Evolutionary conservation across 768 basidiomycete genomes (phyloP), one percentile per base, ranked within the genome.

Genomic region (Psilocybe azurescens): DNA sequence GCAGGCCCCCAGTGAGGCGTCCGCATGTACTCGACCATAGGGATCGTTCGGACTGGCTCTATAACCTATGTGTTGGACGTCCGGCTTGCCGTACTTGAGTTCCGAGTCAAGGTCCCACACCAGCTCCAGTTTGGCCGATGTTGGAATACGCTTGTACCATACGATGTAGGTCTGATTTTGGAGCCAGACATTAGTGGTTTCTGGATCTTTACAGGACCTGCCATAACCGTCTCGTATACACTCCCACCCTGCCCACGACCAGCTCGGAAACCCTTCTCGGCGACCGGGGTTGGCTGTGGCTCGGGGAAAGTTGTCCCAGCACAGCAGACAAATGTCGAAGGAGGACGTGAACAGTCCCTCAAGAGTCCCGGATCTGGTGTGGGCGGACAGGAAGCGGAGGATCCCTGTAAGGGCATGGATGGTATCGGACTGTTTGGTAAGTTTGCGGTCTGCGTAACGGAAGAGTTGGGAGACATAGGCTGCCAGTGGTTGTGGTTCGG

Each of bases 161-260:
- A 33, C 48, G n/a, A 44, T 44, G 14, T 44, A 44, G 11, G 41
- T 44, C 10, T 16, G 8, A 7, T 9, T n/a, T 8, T 16, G 41
- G 1, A 44, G n/a, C 41, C 41, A 44, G 14, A 13, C 41, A 16
- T 44, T 44, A 5, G 41, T 13, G 5, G 8, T 5, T 9, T 44
- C 14, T 44, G 41, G 8, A 44, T 44, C 41, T 44, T 13, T 14
- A 13, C 20, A 48, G 3, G 3, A 8, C 10, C 13, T 14, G 11
- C 56, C 44, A 32, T 29, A 49, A 9, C 44, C 46, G 11, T 47
- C 32, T 6, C 38, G 20, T 14, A 38, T 20, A 2, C 53, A 33
- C 13, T 3, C 16, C 56, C 56, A 58, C 9, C 56, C 56, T 9
- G 56, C 56, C 56, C 56, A 58, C 8, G 56, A 58, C 56, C 56